Evolutionary conservation across 2,329 filamentous ascomycete genomes (phyloP), one percentile per base, ranked within the genome.

Genomic region (Leptodontidium sp.): DNA sequence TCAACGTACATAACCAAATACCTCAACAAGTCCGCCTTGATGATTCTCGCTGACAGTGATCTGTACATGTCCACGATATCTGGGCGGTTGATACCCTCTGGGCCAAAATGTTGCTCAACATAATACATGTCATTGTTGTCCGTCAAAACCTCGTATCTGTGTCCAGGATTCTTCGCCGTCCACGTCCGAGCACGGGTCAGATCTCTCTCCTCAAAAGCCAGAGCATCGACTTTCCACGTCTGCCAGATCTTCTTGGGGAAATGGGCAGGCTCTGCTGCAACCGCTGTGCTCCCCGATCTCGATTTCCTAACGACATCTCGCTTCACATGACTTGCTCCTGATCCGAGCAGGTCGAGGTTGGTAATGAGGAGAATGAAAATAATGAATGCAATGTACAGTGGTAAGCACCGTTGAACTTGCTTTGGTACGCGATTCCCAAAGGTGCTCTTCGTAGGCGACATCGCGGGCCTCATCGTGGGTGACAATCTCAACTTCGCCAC

Each of bases 161-260:
- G 87, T 3, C 83, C 83, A 0, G 89, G 90, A 73, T 93, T 93
- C 79, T 88, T 90, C 26, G 81, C 79, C 0, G 86, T 83, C 90
- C 91, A 93, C 1, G 89, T 89, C 72, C 85, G 84, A 11, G 90
- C 90, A 0, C 83, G 83, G 29, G 83, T 80, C 40, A 86, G 81
- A 74, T 93, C 89, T 64, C 87, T 84, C 74, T 88, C 84, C 71
- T 91, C 90, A 75, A 92, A 92, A 1, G 83, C 82, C 43, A 92
- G 81, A 1, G 90, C 88, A 70, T 90, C 86, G 35, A 90, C 86
- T 78, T 92, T 93, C 91, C 91, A 93, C 0, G 88, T 90, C 79
- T 93, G 91, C 91, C 90, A 93, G 72, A 93, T 91, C 79, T 93
- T 93, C 66, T 84, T 84, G 6, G 85, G 91, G 74, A 89, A 93